These are phyloP conservation scores for Brassica cretica DNA, from an alignment of 345 rosid genomes.

Conservation along the genomic window DNA sequence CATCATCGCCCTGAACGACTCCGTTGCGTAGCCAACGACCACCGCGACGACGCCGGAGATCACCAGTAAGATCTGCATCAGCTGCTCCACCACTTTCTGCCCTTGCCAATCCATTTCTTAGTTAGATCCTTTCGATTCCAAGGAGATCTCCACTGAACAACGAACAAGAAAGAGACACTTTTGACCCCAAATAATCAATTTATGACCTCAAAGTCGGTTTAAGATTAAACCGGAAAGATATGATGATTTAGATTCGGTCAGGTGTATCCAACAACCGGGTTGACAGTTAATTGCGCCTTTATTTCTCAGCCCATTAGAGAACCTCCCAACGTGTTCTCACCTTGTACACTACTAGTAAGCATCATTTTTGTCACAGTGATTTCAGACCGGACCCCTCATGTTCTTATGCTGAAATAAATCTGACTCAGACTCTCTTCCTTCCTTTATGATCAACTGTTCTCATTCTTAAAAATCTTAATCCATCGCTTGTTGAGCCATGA, in stretches of 20 bases:
- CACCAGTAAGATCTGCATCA: conserved; percentile 86
- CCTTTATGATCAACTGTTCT: too few relatives aligned
- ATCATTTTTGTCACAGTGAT: background rate
- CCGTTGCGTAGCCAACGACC: conserved; percentile 51
- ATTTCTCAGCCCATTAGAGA: background rate
- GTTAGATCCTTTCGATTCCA: background rate
- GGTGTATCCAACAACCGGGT: background rate
- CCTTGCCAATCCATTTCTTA: conserved; percentile 95
- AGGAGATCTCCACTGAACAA: background rate
- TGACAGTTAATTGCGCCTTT: background rate
- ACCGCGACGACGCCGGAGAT: conserved; percentile 59
- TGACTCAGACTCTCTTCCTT: too few relatives aligned
- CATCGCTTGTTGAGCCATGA: too few relatives aligned
- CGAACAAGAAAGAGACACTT: too few relatives aligned
- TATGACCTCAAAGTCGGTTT: background rate
- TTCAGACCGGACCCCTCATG: too few relatives aligned
- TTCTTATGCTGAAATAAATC: too few relatives aligned
- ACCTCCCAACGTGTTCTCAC: background rate
- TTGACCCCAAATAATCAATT: background rate
- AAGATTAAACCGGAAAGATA: background rate
- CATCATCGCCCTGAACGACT: conserved; percentile 77
- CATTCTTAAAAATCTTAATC: too few relatives aligned
- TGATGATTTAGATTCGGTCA: background rate
- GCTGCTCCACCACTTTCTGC: conserved; percentile 87
- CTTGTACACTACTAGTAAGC: background rate